These are phyloP conservation scores for Sarocladium strictum DNA, from an alignment of 2,329 filamentous ascomycete genomes.

Conservation along the genomic window DNA sequence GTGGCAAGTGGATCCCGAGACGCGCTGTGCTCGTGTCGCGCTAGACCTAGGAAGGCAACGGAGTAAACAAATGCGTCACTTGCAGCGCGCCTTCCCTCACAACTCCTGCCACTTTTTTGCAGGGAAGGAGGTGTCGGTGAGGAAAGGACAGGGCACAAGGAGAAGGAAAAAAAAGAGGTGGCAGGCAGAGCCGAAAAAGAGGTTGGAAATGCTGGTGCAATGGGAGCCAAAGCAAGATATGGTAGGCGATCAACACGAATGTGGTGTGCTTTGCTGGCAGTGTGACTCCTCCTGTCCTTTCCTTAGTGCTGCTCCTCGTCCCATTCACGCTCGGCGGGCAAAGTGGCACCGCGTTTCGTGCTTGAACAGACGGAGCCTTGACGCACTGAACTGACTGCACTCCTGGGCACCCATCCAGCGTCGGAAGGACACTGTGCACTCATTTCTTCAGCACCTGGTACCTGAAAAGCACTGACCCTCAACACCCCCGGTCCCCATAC, in stretches of 20 bases:
- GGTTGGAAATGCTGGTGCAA: no score
- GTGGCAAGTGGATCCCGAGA: slow-evolving; percentile 3
- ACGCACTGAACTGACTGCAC: neutral
- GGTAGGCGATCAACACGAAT: no score
- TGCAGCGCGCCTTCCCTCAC: neutral
- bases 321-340: neutral
- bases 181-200: no score
- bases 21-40: slow-evolving; percentile 2
- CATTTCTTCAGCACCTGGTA: slow-evolving; percentile 1
- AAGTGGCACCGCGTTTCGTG: neutral
- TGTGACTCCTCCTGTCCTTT: neutral
- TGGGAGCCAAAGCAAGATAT: no score
- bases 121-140: neutral
- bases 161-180: no score
- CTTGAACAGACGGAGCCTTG: neutral
- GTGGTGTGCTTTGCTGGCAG: neutral
- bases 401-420: neutral
- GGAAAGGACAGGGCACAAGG: neutral
- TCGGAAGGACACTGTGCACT: neutral
- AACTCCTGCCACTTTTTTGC: neutral
- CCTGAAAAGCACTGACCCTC: neutral
- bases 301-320: no score
- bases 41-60: neutral
- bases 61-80: slow-evolving; percentile 10
- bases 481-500: neutral